Evolutionary conservation across 2,329 filamentous ascomycete genomes (phyloP).

Genomic region (Penicillium sp.): DNA sequence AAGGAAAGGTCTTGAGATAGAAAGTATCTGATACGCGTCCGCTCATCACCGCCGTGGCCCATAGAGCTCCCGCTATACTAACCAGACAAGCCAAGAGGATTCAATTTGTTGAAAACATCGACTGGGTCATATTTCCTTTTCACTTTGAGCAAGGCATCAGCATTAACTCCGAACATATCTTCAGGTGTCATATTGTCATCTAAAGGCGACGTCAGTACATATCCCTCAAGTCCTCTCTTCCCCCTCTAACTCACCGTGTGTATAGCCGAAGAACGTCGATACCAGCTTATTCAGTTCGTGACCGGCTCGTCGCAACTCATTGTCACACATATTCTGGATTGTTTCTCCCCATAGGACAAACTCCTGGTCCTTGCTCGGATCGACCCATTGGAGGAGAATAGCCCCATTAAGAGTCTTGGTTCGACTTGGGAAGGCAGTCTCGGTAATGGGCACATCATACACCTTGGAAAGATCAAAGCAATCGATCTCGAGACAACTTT

Average conservation of each 20-base stretch:
- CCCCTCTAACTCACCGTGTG: neutral
- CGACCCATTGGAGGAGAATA: slow-evolving; percentile 37
- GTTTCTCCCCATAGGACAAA: slow-evolving; percentile 35
- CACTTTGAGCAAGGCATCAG: neutral
- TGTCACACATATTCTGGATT: slow-evolving; percentile 28
- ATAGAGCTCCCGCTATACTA: neutral
- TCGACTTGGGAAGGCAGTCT: slow-evolving; percentile 44
- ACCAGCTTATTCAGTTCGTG: neutral
- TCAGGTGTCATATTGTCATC: neutral
- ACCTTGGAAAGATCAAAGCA: slow-evolving; percentile 38
- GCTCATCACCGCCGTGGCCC: too few species aligned
- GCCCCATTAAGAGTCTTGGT: slow-evolving; percentile 41
- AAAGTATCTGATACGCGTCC: too few species aligned
- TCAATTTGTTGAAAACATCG: neutral
- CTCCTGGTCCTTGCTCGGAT: slow-evolving; percentile 30
- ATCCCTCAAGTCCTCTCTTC: neutral
- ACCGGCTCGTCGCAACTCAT: slow-evolving; percentile 15
- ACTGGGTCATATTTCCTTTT: slow-evolving; percentile 2
- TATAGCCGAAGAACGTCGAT: slow-evolving; percentile 3
- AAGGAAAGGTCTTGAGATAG: too few species aligned
- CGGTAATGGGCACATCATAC: slow-evolving; percentile 24
- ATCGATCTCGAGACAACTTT: slow-evolving; percentile 36
- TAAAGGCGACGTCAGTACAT: neutral
- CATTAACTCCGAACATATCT: slow-evolving; percentile 3
- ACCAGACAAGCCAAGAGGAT: neutral